These are phyloP conservation scores for Eimeria tenella DNA, from an alignment of 169 alveolate genomes.

Conservation along the genomic window DNA sequence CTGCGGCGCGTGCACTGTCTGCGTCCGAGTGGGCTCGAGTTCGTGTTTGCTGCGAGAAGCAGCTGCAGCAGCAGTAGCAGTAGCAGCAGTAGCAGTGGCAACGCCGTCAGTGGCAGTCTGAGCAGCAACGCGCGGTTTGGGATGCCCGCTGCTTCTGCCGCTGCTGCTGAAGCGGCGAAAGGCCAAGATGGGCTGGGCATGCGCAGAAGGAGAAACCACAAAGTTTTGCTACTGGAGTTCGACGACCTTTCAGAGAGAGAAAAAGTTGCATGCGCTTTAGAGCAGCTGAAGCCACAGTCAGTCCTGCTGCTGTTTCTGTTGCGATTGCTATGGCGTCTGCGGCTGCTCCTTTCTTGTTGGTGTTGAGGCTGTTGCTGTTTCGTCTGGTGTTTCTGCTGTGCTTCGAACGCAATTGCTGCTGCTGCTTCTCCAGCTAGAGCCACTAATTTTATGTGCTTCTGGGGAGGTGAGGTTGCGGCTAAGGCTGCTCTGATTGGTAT, in stretches of 20 bases:
- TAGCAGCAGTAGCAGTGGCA: slow-evolving; percentile 18
- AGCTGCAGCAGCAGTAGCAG: background rate
- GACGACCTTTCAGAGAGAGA: slow-evolving; percentile 41
- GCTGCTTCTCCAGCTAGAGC: background rate
- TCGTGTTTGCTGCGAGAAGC: slow-evolving; percentile 23
- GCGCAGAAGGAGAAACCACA: background rate
- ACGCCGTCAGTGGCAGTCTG: background rate
- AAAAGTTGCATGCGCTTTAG: slow-evolving; percentile 61
- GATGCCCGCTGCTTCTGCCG: background rate
- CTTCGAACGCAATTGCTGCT: background rate
- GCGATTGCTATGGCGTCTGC: background rate
- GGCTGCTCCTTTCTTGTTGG: background rate
- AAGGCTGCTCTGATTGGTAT: too few species aligned
- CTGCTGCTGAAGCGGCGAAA: slow-evolving; percentile 4
- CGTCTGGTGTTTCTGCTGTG: background rate
- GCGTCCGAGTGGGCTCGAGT: slow-evolving; percentile 61
- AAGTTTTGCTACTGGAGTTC: slow-evolving; percentile 60
- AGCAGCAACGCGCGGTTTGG: background rate
- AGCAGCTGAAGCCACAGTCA: slow-evolving; percentile 57
- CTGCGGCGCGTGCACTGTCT: slow-evolving; percentile 58
- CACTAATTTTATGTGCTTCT: background rate
- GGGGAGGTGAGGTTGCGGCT: background rate
- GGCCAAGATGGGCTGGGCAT: slow-evolving; percentile 18
- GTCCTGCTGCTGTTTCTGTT: background rate
- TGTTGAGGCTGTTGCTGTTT: background rate